Evolutionary conservation across 1,284 basidiomycete genomes (phyloP), one percentile per base, ranked within the genome.

Genomic region (Cryptococcus maquisensis): DNA sequence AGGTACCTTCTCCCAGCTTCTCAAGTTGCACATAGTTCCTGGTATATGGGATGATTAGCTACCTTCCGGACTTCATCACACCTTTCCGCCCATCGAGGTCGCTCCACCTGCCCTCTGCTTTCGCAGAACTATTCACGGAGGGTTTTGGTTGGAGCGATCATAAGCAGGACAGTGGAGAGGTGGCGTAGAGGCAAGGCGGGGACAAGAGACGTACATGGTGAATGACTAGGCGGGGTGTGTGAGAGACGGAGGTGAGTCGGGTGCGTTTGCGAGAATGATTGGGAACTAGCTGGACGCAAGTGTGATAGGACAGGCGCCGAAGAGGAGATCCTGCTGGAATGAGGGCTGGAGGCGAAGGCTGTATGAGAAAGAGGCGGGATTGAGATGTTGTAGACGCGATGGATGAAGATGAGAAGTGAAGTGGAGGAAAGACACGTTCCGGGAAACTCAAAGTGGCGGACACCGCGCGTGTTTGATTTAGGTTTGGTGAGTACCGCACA

Each of bases 1-100:
- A 75, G 46, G 67, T 73, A 56, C 78, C 79, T 63, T 80, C 78
- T 48, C 78, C 88, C 72, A 91, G 81, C 79, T 93, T 94, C 79
- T 94, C 90, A 48, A 94, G 81, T 83, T 91, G 78, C 47, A 76
- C 70, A 67, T 79, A 79, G 63, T 78, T 79, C 66, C 75, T 77
- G 60, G 15, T 15, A 18, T 4, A 8, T 10, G 7, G 13, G 16
- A 21, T 15, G 16, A 40, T 40, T 15, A 40, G 39, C 39, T 21
- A 10, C 39, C 39, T 10, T n/a, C 39, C 43, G 12, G 20, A 26
- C 18, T 12, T 21, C 7, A 24, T 26, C 24, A 44, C 20, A 24
- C 16, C 24, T 24, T 12, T 21, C 43, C 21, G 8, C 39, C 21
- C 15, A n/a, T 40, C 21, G 39, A 9, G 21, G 8, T 12, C 9